phyloP scores from a whole-genome alignment of 2,329 filamentous ascomycete genomes.

The Exophiala mesophila region DNA sequence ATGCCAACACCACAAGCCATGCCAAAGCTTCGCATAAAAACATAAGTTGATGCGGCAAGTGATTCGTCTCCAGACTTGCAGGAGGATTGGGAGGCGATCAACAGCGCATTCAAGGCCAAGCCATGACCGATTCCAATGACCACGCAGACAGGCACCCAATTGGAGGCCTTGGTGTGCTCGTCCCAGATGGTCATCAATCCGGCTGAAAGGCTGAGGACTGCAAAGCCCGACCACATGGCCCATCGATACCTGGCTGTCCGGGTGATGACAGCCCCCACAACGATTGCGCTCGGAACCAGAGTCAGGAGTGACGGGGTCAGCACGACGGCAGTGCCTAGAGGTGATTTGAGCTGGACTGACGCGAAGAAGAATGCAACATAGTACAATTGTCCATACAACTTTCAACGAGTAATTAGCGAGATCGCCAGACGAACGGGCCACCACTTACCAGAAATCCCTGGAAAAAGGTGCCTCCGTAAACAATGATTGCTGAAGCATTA shows the following conservation, averaged over 20 bases:
- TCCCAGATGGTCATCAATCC: constrained; percentile 29
- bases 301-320: constrained; percentile 25
- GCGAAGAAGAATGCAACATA: constrained; percentile 43
- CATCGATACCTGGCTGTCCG: constrained; percentile 30
- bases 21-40: constrained; percentile 29
- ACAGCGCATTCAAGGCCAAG: constrained; percentile 14
- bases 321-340: constrained; percentile 28
- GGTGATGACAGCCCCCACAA: constrained; percentile 26
- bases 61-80: constrained; percentile 27
- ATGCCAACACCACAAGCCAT: constrained; percentile 30
- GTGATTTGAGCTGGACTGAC: constrained; percentile 19
- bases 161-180: constrained; percentile 21
- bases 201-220: constrained; percentile 23
- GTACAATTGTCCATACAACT: constrained; percentile 35
- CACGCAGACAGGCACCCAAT: constrained; percentile 28
- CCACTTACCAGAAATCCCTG: constrained; percentile 29
- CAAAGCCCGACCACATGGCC: constrained; percentile 27
- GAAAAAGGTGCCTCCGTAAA: constrained; percentile 38
- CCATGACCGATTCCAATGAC: constrained; percentile 25
- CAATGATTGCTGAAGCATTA: constrained; percentile 32
- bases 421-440: too few relatives aligned
- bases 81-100: constrained; percentile 26
- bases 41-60: constrained; percentile 23
- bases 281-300: constrained; percentile 15
- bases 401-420: too few relatives aligned